A percentile compares a stretch with the other conserved stretches of the same genome.
Evolutionary conservation across 345 rosid genomes (phyloP).

Genomic region (Bruguiera gymnorhiza): DNA sequence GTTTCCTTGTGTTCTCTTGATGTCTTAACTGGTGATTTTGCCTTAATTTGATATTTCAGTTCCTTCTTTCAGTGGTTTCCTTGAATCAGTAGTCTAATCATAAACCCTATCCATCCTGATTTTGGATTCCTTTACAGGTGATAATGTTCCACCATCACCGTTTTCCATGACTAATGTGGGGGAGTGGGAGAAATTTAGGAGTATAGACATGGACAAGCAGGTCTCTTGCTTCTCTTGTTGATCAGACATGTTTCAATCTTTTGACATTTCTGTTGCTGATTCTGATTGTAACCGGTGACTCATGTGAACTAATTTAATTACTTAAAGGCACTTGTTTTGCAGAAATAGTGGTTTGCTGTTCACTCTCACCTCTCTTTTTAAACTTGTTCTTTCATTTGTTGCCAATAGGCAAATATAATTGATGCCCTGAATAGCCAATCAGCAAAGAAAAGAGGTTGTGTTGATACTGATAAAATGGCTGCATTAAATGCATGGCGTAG

Average conservation of each 20-base stretch:
- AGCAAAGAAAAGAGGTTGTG: conserved; percentile 46
- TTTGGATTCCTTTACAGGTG: conserved; percentile 51
- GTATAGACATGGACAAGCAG: conserved; percentile 98
- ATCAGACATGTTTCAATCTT: conserved; percentile 10
- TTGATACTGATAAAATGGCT: conserved; percentile 62
- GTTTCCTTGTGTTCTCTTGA: background rate
- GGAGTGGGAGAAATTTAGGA: conserved; percentile 93
- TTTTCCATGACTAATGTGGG: conserved; percentile 65
- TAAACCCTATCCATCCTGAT: conserved; percentile 11
- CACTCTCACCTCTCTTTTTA: background rate
- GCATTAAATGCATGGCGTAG: conserved; percentile 81
- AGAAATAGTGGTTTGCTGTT: background rate
- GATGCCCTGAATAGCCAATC: conserved; percentile 40
- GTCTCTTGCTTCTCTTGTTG: conserved; percentile 34
- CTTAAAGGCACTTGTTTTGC: background rate
- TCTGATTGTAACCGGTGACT: background rate
- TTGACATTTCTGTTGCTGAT: background rate
- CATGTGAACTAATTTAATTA: background rate
- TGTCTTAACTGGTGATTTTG: background rate
- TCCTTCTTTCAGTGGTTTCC: background rate
- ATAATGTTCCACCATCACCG: conserved; percentile 73
- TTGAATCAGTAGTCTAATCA: background rate
- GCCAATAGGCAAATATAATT: conserved; percentile 61
- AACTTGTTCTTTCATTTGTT: conserved; percentile 15
- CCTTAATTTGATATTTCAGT: background rate